Conservation (phyloP, 1,284 basidiomycete genomes). For the Ustilago trichophora region DNA sequence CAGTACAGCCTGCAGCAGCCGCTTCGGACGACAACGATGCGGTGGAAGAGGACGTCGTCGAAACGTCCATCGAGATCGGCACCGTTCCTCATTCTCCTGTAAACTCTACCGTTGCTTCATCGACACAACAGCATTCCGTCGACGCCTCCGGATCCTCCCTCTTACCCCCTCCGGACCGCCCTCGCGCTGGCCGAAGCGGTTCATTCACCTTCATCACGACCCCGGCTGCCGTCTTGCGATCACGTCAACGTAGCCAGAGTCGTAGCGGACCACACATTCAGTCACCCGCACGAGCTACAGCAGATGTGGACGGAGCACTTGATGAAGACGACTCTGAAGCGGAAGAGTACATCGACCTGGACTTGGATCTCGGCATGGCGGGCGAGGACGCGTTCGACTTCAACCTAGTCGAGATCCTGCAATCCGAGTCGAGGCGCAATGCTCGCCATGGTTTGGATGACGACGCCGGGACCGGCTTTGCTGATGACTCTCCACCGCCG, state of each 20-base stretch:
- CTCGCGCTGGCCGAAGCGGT: slow-evolving; percentile 15
- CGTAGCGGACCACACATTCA: slow-evolving; percentile 13
- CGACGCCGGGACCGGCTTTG: neutral
- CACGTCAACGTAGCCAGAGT: slow-evolving; percentile 22
- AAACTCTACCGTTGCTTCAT: no score
- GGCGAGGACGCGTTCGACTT: slow-evolving; percentile 35
- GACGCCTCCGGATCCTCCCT: neutral
- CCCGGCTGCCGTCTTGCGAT: slow-evolving; percentile 34
- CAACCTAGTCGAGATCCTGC: slow-evolving; percentile 32
- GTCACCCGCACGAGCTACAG: neutral
- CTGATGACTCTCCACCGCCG: neutral
- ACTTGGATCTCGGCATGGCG: slow-evolving; percentile 33
- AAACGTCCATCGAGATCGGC: slow-evolving; percentile 26
- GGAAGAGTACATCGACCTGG: slow-evolving; percentile 36
- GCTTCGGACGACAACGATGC: slow-evolving; percentile 8
- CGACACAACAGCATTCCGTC: neutral
- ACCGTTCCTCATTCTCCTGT: slow-evolving; percentile 5
- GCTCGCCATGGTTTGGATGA: slow-evolving; percentile 7
- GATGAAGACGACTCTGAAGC: slow-evolving; percentile 19
- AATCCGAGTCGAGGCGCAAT: slow-evolving; percentile 13
- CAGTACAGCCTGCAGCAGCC: neutral
- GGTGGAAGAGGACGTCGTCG: slow-evolving; percentile 18
- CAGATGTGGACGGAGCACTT: no score
- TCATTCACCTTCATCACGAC: slow-evolving; percentile 42
- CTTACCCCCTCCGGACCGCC: slow-evolving; percentile 9